These are phyloP conservation scores for Rutstroemia sp. DNA, from an alignment of 2,329 filamentous ascomycete species.

Conservation along the genomic window DNA sequence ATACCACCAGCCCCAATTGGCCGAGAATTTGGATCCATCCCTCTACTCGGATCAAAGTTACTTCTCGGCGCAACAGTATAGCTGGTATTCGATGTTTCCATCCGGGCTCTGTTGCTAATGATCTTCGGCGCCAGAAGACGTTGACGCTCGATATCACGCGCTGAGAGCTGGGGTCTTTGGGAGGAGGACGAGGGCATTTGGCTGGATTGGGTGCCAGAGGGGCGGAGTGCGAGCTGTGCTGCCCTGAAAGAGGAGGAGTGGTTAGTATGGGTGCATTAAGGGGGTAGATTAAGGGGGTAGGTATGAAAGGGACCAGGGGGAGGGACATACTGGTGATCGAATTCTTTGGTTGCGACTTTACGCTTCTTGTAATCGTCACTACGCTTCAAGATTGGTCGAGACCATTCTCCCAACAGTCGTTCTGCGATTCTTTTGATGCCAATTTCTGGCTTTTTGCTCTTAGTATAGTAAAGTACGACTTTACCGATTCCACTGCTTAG, in stretches of 20 bases:
- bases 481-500: constrained; percentile 92
- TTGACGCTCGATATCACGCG: constrained; percentile 42
- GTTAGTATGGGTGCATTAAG: constrained; percentile 7
- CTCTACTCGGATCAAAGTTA: constrained; percentile 48
- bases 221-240: constrained; percentile 29
- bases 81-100: constrained; percentile 29
- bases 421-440: constrained; percentile 92
- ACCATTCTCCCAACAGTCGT: constrained; percentile 91
- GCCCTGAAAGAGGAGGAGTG: constrained; percentile 19
- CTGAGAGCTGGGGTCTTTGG: constrained; percentile 22
- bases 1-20: constrained; percentile 56
- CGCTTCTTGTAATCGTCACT: constrained; percentile 94
- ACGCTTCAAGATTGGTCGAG: constrained; percentile 83
- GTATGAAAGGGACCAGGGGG: background rate
- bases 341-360: constrained; percentile 55
- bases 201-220: constrained; percentile 25
- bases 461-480: constrained; percentile 93
- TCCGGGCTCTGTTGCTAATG: constrained; percentile 47
- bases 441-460: constrained; percentile 81
- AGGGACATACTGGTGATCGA: constrained; percentile 50
- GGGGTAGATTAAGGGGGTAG: too few relatives aligned
- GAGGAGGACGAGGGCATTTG: constrained; percentile 19
- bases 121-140: constrained; percentile 50
- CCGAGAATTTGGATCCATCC: constrained; percentile 41
- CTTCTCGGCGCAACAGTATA: constrained; percentile 39